Evolutionary conservation across 2,329 filamentous ascomycete genomes (phyloP).

Genomic region (Didymella exigua): DNA sequence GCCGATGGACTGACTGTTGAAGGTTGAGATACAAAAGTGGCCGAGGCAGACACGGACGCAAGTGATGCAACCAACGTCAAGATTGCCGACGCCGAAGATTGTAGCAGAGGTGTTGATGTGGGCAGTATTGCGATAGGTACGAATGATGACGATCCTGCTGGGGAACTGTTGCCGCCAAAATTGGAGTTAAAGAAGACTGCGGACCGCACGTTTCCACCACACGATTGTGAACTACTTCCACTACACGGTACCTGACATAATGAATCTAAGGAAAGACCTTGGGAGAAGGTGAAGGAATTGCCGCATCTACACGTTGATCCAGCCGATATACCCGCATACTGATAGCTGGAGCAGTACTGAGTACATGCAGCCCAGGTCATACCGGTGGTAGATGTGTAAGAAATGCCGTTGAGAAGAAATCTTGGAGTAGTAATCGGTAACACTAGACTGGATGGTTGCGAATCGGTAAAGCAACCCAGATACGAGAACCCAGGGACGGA

Average conservation of each 20-base stretch:
- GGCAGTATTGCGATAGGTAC: background rate
- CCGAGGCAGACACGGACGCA: background rate
- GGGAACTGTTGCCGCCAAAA: background rate
- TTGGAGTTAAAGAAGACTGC: background rate
- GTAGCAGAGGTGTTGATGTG: background rate
- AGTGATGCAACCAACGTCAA: background rate
- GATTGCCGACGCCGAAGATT: background rate
- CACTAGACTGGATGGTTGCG: background rate
- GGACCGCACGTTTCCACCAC: background rate
- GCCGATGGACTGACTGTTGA: too few relatives aligned
- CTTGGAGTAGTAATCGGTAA: background rate
- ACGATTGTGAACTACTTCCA: background rate
- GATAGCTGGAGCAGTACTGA: background rate
- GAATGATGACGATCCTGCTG: background rate
- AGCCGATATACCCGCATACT: background rate
- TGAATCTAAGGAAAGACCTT: background rate
- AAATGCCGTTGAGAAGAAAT: background rate
- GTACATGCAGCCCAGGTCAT: background rate
- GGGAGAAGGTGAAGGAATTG: background rate
- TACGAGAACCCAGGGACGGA: background rate
- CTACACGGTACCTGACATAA: background rate
- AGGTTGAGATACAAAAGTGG: background rate
- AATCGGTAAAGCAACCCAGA: background rate
- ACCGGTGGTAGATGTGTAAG: background rate
- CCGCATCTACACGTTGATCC: background rate